phyloP scores from a whole-genome alignment of 2,329 filamentous ascomycete species.

The Aspergillus sp. region DNA sequence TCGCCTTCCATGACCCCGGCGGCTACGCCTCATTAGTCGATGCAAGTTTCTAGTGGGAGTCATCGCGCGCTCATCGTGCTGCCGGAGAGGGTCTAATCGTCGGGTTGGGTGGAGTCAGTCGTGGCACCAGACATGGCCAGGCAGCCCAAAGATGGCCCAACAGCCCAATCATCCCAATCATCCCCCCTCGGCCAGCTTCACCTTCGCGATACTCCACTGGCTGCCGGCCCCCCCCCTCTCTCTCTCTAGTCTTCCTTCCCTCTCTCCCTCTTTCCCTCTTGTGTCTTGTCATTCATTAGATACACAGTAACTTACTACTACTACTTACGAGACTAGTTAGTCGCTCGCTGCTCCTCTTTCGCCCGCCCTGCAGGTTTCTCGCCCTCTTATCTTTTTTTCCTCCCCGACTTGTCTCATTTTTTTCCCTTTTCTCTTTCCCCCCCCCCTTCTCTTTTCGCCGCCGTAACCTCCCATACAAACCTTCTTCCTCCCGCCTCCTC shows the following conservation, averaged over 20 bases:
- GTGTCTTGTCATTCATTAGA: too few species aligned
- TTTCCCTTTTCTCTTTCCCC: conserved; percentile 27
- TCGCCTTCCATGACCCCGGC: conserved; percentile 9
- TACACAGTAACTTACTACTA: too few species aligned
- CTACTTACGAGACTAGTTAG: too few species aligned
- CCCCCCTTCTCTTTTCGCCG: conserved; percentile 13
- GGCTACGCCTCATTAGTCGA: conserved; percentile 34
- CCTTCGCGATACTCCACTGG: conserved; percentile 14
- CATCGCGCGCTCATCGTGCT: conserved; percentile 27
- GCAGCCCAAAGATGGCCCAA: conserved; percentile 44
- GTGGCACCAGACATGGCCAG: conserved; percentile 42
- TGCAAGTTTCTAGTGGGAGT: conserved; percentile 29
- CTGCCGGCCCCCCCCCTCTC: conserved; percentile 31
- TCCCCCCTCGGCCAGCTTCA: conserved; percentile 12
- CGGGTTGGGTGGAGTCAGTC: conserved; percentile 38
- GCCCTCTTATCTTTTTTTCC: conserved; percentile 12
- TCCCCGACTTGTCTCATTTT: conserved; percentile 14
- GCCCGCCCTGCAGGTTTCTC: conserved; percentile 16
- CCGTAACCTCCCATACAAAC: neutral
- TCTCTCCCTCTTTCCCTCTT: conserved; percentile 26
- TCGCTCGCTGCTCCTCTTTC: neutral
- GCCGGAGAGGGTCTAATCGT: conserved; percentile 19
- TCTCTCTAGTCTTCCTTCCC: conserved; percentile 31
- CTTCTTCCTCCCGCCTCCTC: conserved; percentile 12
- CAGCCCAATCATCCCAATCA: conserved; percentile 26